Conservation (phyloP, 2,329 filamentous ascomycete species). For the Niveomyces coronatus region DNA sequence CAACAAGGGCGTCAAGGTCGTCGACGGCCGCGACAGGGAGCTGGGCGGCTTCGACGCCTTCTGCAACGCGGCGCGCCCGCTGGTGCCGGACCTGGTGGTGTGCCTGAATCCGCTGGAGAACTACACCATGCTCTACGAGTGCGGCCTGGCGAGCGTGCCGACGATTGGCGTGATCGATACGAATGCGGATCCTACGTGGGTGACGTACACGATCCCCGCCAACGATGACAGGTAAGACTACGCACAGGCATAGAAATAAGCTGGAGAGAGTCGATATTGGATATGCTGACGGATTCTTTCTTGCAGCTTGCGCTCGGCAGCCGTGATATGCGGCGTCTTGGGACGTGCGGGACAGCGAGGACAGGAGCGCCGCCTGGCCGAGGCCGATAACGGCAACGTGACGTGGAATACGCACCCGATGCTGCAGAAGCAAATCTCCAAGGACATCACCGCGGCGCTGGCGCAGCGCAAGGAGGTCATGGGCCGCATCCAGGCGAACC, state of each 20-base stretch:
- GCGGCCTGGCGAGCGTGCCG: constrained; percentile 75
- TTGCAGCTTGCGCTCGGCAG: constrained; percentile 64
- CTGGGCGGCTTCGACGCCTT: constrained; percentile 54
- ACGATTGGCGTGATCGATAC: constrained; percentile 95
- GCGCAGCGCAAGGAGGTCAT: constrained; percentile 25
- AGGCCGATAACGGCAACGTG: constrained; percentile 51
- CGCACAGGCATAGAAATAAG: constrained; percentile 10
- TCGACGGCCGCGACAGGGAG: constrained; percentile 61
- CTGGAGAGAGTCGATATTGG: neutral
- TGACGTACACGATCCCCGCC: constrained; percentile 91
- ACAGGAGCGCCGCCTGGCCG: constrained; percentile 52
- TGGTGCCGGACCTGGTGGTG: constrained; percentile 84
- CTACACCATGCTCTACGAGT: constrained; percentile 82
- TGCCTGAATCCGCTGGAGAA: constrained; percentile 92
- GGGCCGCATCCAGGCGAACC: constrained; percentile 24
- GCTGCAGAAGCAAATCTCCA: constrained; percentile 28
- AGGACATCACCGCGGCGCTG: constrained; percentile 20
- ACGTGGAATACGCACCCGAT: constrained; percentile 47
- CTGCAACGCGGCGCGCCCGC: constrained; percentile 49
- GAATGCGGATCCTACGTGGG: constrained; percentile 81
- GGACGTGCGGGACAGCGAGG: constrained; percentile 76
- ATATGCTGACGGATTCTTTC: neutral
- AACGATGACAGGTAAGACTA: constrained; percentile 92
- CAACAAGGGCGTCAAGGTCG: constrained; percentile 57
- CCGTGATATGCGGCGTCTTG: constrained; percentile 74